Conservation (phyloP, 805 yeast genomes). For the Saccharomycopsis microspora region DNA sequence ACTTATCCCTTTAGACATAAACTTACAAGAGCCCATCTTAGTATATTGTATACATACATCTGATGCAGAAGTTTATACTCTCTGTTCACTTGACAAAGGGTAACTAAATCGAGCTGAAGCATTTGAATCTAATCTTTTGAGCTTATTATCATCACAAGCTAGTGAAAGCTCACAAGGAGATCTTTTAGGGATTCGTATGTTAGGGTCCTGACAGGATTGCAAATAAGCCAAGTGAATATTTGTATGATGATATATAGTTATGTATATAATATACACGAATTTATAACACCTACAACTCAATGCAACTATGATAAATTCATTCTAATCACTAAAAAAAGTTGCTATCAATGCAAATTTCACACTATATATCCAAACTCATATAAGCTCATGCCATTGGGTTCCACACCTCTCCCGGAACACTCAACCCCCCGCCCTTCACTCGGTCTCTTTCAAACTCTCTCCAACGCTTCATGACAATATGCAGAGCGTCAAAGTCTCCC, state of each 20-base stretch:
- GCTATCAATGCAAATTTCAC: not conserved
- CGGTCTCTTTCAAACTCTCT: constrained; percentile 78
- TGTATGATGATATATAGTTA: not conserved
- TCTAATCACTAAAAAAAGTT: not conserved
- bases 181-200: too few relatives aligned
- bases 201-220: too few relatives aligned
- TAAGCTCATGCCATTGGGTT: constrained; percentile 22
- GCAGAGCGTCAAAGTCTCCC: constrained; percentile 87
- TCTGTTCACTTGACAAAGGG: too few relatives aligned
- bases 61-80: too few relatives aligned
- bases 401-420: constrained; percentile 29
- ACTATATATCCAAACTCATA: not conserved
- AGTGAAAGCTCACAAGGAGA: too few relatives aligned
- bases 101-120: too few relatives aligned
- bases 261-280: not conserved
- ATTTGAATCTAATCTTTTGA: too few relatives aligned
- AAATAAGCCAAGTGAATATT: too few relatives aligned
- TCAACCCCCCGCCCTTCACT: constrained; percentile 10
- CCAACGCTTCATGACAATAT: constrained; percentile 89
- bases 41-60: too few relatives aligned
- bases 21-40: too few relatives aligned
- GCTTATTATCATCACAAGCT: too few relatives aligned
- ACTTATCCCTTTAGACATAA: too few relatives aligned
- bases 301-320: not conserved
- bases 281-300: not conserved